Evolutionary conservation across 148 eudicot genomes (phyloP), one percentile per base, ranked within the genome.

Genomic region (Rhododendron ovatum): DNA sequence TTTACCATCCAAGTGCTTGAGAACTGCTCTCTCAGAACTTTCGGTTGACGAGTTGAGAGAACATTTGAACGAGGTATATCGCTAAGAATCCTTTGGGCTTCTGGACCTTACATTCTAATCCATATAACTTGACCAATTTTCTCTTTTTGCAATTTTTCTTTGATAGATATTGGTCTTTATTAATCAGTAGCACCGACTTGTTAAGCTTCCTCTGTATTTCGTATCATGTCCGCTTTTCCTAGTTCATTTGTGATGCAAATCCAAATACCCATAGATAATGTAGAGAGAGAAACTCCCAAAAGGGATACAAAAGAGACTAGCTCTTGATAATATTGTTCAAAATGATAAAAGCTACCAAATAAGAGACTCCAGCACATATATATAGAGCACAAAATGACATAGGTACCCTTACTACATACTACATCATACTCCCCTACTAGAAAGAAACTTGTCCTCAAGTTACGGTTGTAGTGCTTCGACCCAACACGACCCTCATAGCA

Each of bases 61-160:
- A 85, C 91, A 91, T 86, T 89, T 94, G 86, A 91, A 89, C 50
- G 93, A 97, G 99, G 99, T 95, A 89, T 63, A 28, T 78, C 28
- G 61, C 22, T 48, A 2, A 82, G 7, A 41, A 26, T 26, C 43
- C 78, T 78, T 84, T 75, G 67, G 47, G 39, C 48, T 35, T 67
- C 35, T 75, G 76, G 15, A 28, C 71, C 13, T 51, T 79, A 5
- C 59, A 51, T 57, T 63, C 22, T 24, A 57, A 53, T 48, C 22
- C 48, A 33, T 13, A 4, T 82, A 61, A 43, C n/a, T 35, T 69
- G 35, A 26, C 14, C 71, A 43, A 17, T 15, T 57, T 5, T 78
- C 48, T 57, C 15, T 80, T 24, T 24, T 20, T 80, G 10, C 18
- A 12, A 30, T 5, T 43, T 67, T 43, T 26, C 26, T 47, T 67